phyloP scores from a whole-genome alignment of 2,329 filamentous ascomycete genomes.

The Talaromyces atroroseus region DNA sequence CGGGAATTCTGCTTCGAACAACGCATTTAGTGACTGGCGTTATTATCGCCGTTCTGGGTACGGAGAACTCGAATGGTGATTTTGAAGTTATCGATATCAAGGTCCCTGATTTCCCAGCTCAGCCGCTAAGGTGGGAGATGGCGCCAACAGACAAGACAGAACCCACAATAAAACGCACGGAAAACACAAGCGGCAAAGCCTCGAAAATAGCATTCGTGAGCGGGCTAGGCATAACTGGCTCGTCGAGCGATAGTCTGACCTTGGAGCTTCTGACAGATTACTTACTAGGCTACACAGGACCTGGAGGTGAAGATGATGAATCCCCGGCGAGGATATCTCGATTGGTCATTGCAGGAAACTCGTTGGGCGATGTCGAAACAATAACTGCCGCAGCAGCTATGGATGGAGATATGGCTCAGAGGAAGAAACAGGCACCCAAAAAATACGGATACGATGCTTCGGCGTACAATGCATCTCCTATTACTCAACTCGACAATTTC shows the following conservation, averaged over 20 bases:
- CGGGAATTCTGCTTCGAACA: constrained; percentile 62
- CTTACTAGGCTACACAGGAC: constrained; percentile 73
- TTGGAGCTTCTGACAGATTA: constrained; percentile 79
- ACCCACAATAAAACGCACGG: constrained; percentile 31
- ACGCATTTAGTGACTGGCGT: constrained; percentile 83
- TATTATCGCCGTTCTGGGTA: constrained; percentile 90
- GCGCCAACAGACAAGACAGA: constrained; percentile 37
- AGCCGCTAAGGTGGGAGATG: constrained; percentile 73
- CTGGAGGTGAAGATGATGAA: constrained; percentile 45
- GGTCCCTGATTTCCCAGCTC: constrained; percentile 77
- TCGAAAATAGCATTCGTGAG: constrained; percentile 82
- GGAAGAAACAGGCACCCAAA: constrained; percentile 54
- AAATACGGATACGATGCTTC: constrained; percentile 94
- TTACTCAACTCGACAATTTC: constrained; percentile 76
- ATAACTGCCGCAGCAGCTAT: constrained; percentile 29
- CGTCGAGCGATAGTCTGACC: constrained; percentile 66
- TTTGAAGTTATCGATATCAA: constrained; percentile 89
- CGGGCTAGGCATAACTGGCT: constrained; percentile 75
- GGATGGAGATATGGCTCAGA: constrained; percentile 22
- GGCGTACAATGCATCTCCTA: constrained; percentile 80
- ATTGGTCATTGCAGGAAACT: constrained; percentile 88
- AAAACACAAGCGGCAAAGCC: constrained; percentile 44
- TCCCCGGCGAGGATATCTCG: constrained; percentile 61
- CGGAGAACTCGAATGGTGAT: constrained; percentile 85
- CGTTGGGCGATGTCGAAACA: constrained; percentile 51